phyloP scores from a whole-genome alignment of 164 flowering plant species.

The Liquidambar formosana region DNA sequence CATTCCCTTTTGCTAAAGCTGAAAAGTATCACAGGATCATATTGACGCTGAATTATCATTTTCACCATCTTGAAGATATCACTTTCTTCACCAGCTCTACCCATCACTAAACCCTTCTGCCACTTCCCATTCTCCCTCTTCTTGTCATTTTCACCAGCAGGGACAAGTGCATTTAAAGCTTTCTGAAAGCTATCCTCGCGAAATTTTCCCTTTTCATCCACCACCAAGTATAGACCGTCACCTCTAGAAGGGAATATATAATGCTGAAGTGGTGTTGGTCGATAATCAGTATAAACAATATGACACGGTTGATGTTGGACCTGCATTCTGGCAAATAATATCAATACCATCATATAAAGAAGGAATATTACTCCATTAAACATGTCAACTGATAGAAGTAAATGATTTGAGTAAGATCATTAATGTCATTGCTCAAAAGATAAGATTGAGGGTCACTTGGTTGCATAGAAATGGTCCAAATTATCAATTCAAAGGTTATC shows the following conservation, averaged over 20 bases:
- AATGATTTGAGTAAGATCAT: neutral
- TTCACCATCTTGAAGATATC: conserved; percentile 97
- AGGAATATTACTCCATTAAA: neutral
- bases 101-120: conserved; percentile 63
- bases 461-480: too few species aligned
- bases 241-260: conserved; percentile 93
- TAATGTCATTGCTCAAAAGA: neutral
- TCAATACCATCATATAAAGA: conserved; percentile 5
- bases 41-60: conserved; percentile 92
- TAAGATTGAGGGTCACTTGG: too few species aligned
- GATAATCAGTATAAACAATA: conserved; percentile 95
- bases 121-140: conserved; percentile 77
- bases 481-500: too few species aligned
- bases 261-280: conserved; percentile 99
- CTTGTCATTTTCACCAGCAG: conserved; percentile 64
- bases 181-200: conserved; percentile 97
- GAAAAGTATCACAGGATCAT: conserved; percentile 97
- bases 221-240: conserved; percentile 84
- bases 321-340: conserved; percentile 41
- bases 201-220: conserved; percentile 93
- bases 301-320: conserved; percentile 97
- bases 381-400: neutral
- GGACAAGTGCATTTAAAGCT: conserved; percentile 85
- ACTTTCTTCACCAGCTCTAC: conserved; percentile 83
- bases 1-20: conserved; percentile 99